phyloP scores from a whole-genome alignment of 1,284 basidiomycete genomes.

The Phlebopus sp. region DNA sequence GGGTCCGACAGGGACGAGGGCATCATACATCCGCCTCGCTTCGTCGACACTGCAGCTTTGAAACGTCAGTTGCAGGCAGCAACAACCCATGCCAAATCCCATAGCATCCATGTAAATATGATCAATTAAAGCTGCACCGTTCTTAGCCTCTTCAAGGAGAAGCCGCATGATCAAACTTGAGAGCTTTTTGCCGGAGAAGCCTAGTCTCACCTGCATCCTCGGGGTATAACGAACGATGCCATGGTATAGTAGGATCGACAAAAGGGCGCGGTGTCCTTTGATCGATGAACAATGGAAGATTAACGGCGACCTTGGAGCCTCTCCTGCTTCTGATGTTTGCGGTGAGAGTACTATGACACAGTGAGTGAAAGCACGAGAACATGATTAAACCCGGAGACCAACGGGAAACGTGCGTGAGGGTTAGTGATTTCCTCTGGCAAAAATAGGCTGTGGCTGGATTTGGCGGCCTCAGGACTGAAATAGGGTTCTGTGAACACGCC shows the following conservation, averaged over 20 bases:
- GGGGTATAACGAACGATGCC: constrained; percentile 74
- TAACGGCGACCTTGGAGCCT: constrained; percentile 94
- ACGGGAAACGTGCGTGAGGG: constrained; percentile 97
- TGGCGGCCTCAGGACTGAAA: constrained; percentile 68
- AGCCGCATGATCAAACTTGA: constrained; percentile 11
- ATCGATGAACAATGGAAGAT: constrained; percentile 93
- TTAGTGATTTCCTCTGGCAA: constrained; percentile 96
- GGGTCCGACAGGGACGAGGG: constrained; percentile 89
- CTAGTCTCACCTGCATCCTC: constrained; percentile 68
- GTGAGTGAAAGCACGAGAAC: constrained; percentile 9
- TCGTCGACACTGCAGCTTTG: constrained; percentile 93
- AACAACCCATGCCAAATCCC: constrained; percentile 99
- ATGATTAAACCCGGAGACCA: constrained; percentile 35
- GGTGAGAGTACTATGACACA: constrained; percentile 75
- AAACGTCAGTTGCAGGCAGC: constrained; percentile 97
- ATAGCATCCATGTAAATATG: constrained; percentile 99
- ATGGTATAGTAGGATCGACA: constrained; percentile 87
- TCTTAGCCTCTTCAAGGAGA: constrained; percentile 67
- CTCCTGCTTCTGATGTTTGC: constrained; percentile 91
- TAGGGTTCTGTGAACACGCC: constrained; percentile 93
- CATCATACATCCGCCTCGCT: constrained; percentile 92
- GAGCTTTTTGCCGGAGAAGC: constrained; percentile 2
- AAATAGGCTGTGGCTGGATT: constrained; percentile 89
- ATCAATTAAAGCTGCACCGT: constrained; percentile 82
- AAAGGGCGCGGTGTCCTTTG: constrained; percentile 85